Evolutionary conservation across 371 early-diverging fungal species (phyloP).

Genomic region (Blakeslea trispora): DNA sequence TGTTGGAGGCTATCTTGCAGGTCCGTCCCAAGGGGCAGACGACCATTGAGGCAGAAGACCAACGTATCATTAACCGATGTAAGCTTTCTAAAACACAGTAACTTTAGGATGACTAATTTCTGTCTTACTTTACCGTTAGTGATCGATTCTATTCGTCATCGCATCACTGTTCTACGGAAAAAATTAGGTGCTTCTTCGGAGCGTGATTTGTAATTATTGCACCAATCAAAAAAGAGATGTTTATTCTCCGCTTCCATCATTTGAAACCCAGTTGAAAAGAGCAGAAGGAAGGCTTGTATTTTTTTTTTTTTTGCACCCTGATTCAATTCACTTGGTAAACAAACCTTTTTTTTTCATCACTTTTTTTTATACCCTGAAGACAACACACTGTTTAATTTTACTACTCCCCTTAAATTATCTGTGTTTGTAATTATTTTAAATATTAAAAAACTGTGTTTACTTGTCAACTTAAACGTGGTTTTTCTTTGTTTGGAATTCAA

Average conservation of each 20-base stretch:
- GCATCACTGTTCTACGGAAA: constrained; percentile 42
- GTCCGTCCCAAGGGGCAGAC: constrained; percentile 44
- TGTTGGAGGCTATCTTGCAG: constrained; percentile 76
- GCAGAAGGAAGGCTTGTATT: too few relatives aligned
- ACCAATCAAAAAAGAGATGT: constrained; percentile 11
- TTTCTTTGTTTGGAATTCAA: constrained; percentile 12
- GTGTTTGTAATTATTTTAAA: not conserved
- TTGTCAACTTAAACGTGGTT: not conserved
- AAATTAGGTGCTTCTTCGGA: constrained; percentile 29
- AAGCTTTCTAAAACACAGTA: constrained; percentile 25
- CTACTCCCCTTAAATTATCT: constrained; percentile 9
- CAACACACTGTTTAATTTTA: not conserved
- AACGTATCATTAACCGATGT: constrained; percentile 61
- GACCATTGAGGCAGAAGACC: constrained; percentile 60
- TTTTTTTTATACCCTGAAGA: not conserved
- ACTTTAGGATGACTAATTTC: not conserved
- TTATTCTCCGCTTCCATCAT: not conserved
- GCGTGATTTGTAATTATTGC: constrained; percentile 14
- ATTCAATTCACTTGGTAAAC: too few relatives aligned
- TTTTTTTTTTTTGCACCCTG: too few relatives aligned
- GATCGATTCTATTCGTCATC: constrained; percentile 49
- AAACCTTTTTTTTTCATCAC: too few relatives aligned
- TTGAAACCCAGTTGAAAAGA: too few relatives aligned
- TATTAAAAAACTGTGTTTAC: not conserved
- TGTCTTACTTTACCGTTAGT: constrained; percentile 37